Evolutionary conservation across 2,329 filamentous ascomycete species (phyloP).

Genomic region (Didymella pinodella): DNA sequence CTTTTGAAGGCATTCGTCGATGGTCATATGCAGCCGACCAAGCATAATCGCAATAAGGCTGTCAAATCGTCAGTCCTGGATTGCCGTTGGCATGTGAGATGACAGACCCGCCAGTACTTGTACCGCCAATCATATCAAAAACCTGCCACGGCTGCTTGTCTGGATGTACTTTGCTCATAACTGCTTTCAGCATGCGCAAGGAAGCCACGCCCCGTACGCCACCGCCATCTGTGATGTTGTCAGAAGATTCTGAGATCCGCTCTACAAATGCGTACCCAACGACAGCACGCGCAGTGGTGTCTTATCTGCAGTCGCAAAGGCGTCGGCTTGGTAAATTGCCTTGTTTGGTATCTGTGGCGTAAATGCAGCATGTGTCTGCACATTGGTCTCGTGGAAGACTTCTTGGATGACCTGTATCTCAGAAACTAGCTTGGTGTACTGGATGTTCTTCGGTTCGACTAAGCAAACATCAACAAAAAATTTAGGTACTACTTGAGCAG

Average conservation of each 20-base stretch:
- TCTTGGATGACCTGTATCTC: neutral
- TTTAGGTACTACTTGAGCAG: neutral
- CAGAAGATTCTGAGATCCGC: neutral
- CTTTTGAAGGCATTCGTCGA: neutral
- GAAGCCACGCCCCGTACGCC: slow-evolving; percentile 5
- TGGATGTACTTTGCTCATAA: neutral
- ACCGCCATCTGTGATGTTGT: neutral
- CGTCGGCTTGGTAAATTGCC: neutral
- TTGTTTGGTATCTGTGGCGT: neutral
- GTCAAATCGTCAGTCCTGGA: no score
- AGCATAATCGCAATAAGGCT: slow-evolving; percentile 6
- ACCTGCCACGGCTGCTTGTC: neutral
- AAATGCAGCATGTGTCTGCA: neutral
- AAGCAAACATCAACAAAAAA: no score
- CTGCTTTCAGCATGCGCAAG: slow-evolving; percentile 1
- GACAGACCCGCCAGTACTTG: slow-evolving; percentile 1
- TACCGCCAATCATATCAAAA: slow-evolving; percentile 8
- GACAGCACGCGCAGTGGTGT: slow-evolving; percentile 1
- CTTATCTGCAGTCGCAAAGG: neutral
- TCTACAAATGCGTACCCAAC: neutral
- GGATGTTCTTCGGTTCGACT: neutral
- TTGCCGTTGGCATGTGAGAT: neutral
- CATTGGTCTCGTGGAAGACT: neutral
- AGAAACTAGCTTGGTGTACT: slow-evolving; percentile 1
- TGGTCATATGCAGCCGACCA: neutral